phyloP scores from a whole-genome alignment of 306 rosid species.

The Prinsepia uniflora region DNA sequence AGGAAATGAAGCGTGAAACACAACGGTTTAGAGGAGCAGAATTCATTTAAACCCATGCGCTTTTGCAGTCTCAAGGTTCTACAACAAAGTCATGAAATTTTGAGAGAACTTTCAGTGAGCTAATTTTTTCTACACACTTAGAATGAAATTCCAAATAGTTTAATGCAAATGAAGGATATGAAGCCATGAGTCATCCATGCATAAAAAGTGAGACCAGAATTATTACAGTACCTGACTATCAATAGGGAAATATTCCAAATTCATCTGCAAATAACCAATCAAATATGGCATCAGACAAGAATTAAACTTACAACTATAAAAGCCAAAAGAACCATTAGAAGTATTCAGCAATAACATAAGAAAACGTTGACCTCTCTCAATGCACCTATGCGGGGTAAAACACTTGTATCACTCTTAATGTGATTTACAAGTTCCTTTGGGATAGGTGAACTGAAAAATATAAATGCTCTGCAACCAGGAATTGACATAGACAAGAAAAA shows the following conservation, averaged over 20 bases:
- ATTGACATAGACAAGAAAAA: conserved; percentile 13
- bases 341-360: conserved; percentile 21
- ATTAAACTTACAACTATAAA: not conserved
- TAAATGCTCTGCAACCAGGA: conserved; percentile 55
- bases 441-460: conserved; percentile 82
- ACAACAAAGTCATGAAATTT: not conserved
- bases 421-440: conserved; percentile 80
- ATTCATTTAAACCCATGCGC: not conserved
- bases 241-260: conserved; percentile 84
- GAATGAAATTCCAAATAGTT: not conserved
- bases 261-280: conserved; percentile 61
- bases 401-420: conserved; percentile 84
- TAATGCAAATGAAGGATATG: not conserved
- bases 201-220: conserved; percentile 16
- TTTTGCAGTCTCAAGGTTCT: not conserved
- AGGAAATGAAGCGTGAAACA: not conserved
- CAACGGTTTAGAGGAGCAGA: not conserved
- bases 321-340: not conserved
- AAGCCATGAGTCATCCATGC: not conserved
- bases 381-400: conserved; percentile 91
- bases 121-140: not conserved
- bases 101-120: not conserved
- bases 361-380: conserved; percentile 64
- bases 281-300: conserved; percentile 17
- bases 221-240: conserved; percentile 69